Evolutionary conservation across 768 basidiomycete genomes (phyloP), one percentile per base, ranked within the genome.

Genomic region (Auriculariales sp.): DNA sequence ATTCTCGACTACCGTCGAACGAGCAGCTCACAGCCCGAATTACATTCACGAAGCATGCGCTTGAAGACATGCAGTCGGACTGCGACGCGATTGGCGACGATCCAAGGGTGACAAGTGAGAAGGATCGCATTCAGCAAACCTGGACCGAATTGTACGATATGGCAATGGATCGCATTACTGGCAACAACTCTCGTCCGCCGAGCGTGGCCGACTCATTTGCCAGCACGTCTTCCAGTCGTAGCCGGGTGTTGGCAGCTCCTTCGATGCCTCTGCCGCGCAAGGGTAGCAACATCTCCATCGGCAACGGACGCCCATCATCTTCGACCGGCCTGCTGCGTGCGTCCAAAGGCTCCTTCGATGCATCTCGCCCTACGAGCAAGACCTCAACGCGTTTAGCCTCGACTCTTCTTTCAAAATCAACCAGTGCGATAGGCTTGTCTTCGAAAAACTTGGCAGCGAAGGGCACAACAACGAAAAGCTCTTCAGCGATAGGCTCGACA

Each of bases 61-160:
- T 90, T 31, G 67, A 72, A 12, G 62, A 65, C 12, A 68, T 84
- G 64, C 62, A 65, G 28, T 59, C 61, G 3, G 64, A 62, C 22
- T 71, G 72, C 28, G 57, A 62, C 15, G 46, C 61, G 1, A 67
- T 86, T 11, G 56, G 68, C 2, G 68, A 77, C 50, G 89, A 92
- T 63, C 52, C 62, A 19, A 74, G 88, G 31, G 80, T 77, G 5
- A 59, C 64, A 15, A 61, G 69, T 4, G 87, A 92, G 59, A 68
- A 71, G 39, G 66, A 69, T 4, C 75, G 88, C n/a, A 67, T 89
- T 33, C 65, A 75, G 35, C 87, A 90, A 62, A 83, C 85, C 1
- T 91, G 84, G 83, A 62, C 60, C 19, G 89, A 93, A 64, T 66
- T 92, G 34, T 74, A 79, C 55, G 84, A 87, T 17, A 91, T 92